phyloP scores from a whole-genome alignment of 1,284 basidiomycete species.

The Xerocomus minutiporus region DNA sequence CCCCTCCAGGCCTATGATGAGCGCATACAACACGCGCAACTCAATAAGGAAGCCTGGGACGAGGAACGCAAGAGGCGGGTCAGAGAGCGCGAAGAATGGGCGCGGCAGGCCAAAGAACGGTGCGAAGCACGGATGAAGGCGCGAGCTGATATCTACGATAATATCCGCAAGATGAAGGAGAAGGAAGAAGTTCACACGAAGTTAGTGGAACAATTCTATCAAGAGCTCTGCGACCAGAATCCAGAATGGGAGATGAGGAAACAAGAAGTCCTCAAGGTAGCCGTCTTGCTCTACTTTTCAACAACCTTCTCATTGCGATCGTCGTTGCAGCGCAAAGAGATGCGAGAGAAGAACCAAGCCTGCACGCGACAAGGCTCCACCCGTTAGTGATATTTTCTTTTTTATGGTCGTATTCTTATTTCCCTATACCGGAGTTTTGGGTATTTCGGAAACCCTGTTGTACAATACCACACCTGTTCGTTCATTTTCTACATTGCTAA shows the following conservation, averaged over 20 bases:
- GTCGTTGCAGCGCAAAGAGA: conserved; percentile 27
- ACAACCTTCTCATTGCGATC: conserved; percentile 7
- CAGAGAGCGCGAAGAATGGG: conserved; percentile 60
- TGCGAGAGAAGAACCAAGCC: conserved; percentile 24
- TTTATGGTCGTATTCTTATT: conserved; percentile 33
- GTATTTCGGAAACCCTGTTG: conserved; percentile 24
- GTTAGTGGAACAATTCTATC: conserved; percentile 45
- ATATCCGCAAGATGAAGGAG: conserved; percentile 32
- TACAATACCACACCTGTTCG: conserved; percentile 13
- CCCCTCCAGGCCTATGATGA: conserved; percentile 51
- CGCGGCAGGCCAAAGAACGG: conserved; percentile 45
- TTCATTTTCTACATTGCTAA: conserved; percentile 6
- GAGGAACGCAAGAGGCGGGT: conserved; percentile 46
- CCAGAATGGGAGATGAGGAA: conserved; percentile 62
- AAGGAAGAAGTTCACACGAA: conserved; percentile 32
- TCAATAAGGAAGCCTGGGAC: conserved; percentile 30
- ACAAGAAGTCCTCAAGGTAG: conserved; percentile 39
- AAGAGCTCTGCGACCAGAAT: conserved; percentile 48
- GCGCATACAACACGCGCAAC: conserved; percentile 32
- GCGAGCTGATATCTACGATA: conserved; percentile 27
- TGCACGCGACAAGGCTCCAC: conserved; percentile 14
- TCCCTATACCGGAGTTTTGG: conserved; percentile 14
- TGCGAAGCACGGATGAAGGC: conserved; percentile 38
- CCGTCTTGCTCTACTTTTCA: conserved; percentile 10
- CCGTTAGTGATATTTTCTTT: conserved; percentile 10